A percentile compares a stretch with the other conserved stretches of the same genome.
phyloP scores from a whole-genome alignment of 352 stramenopile genomes.

The Phytophthora tubulina region DNA sequence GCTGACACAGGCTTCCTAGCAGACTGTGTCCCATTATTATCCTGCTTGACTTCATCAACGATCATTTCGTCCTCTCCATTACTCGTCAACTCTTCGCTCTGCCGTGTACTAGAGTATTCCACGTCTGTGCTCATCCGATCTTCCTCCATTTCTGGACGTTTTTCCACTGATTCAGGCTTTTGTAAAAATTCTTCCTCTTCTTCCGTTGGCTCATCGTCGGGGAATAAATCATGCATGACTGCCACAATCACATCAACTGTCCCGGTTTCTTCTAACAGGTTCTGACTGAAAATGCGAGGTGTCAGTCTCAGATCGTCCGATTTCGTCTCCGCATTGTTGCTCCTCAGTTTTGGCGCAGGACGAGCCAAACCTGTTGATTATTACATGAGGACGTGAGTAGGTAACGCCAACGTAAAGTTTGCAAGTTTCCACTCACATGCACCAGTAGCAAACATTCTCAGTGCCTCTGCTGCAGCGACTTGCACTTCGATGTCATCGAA shows the following conservation, averaged over 20 bases:
- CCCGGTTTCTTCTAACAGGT: slow-evolving; percentile 73
- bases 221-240: slow-evolving; percentile 78
- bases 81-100: background rate
- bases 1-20: slow-evolving; percentile 25
- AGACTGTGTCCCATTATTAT: background rate
- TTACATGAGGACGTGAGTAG: background rate
- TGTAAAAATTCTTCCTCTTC: slow-evolving; percentile 17
- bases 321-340: slow-evolving; percentile 43
- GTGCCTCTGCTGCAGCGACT: slow-evolving; percentile 61
- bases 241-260: slow-evolving; percentile 65
- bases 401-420: background rate
- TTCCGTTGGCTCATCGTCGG: slow-evolving; percentile 50
- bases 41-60: slow-evolving; percentile 4
- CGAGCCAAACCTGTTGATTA: slow-evolving; percentile 48
- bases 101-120: background rate
- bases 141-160: slow-evolving; percentile 11
- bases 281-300: slow-evolving; percentile 71
- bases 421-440: slow-evolving; percentile 49
- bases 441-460: slow-evolving; percentile 70
- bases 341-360: slow-evolving; percentile 31
- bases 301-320: slow-evolving; percentile 68
- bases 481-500: slow-evolving; percentile 72
- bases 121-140: background rate
- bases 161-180: slow-evolving; percentile 4
- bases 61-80: background rate